These are phyloP conservation scores for Megacollybia marginata DNA, from an alignment of 768 basidiomycete species.

Conservation along the genomic window DNA sequence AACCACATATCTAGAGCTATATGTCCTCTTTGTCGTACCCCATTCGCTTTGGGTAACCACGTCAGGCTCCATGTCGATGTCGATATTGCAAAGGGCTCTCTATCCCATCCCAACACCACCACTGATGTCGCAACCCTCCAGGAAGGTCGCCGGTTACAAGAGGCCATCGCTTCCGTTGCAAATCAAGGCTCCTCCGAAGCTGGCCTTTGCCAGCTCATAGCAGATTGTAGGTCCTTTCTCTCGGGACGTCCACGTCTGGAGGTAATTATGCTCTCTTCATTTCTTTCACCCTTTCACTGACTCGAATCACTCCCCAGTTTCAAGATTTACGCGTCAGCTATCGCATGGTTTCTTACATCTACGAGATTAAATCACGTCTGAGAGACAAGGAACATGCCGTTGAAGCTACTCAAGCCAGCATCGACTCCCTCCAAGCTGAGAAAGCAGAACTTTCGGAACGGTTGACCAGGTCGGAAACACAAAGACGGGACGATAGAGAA, in stretches of 20 bases:
- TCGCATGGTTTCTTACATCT: slow-evolving; percentile 42
- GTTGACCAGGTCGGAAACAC: slow-evolving; percentile 21
- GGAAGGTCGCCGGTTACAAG: slow-evolving; percentile 45
- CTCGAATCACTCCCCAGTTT: slow-evolving; percentile 27
- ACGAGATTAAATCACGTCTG: slow-evolving; percentile 37
- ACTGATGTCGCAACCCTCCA: slow-evolving; percentile 22
- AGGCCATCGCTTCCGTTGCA: slow-evolving; percentile 45
- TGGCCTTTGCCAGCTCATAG: slow-evolving; percentile 41
- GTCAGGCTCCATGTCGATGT: slow-evolving; percentile 57
- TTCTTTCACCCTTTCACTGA: slow-evolving; percentile 1
- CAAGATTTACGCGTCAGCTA: slow-evolving; percentile 42
- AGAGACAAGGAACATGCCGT: slow-evolving; percentile 25
- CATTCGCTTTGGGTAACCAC: slow-evolving; percentile 37
- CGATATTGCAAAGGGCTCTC: slow-evolving; percentile 22
- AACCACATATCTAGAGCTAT: slow-evolving; percentile 35
- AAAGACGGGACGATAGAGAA: slow-evolving; percentile 40
- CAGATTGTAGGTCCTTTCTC: slow-evolving; percentile 43
- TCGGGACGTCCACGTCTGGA: slow-evolving; percentile 34
- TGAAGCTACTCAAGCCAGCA: slow-evolving; percentile 18
- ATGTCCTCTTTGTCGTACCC: slow-evolving; percentile 60
- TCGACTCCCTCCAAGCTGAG: neutral
- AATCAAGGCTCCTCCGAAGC: slow-evolving; percentile 48
- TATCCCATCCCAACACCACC: slow-evolving; percentile 6
- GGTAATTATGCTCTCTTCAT: slow-evolving; percentile 28
- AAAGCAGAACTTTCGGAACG: slow-evolving; percentile 12